phyloP scores from a whole-genome alignment of 2,329 filamentous ascomycete species.

The Cordyceps fumosorosea region DNA sequence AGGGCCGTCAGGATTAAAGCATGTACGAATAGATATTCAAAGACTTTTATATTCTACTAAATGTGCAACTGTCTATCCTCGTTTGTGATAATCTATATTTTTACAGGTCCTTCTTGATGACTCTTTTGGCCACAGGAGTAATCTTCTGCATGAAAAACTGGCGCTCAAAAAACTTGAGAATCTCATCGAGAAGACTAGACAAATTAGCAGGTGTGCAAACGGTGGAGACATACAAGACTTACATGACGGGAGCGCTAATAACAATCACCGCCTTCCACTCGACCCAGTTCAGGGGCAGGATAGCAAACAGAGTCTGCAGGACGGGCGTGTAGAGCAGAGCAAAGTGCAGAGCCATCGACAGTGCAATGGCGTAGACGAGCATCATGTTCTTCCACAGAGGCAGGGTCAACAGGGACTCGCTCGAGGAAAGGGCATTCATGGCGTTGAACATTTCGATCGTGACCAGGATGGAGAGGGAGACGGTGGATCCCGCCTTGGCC shows the following conservation, averaged over 20 bases:
- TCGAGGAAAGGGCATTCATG: constrained; percentile 94
- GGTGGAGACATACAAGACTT: constrained; percentile 37
- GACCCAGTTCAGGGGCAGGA: constrained; percentile 73
- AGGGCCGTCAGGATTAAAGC: constrained; percentile 85
- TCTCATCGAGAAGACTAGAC: constrained; percentile 69
- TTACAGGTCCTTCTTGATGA: constrained; percentile 50
- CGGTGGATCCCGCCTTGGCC: constrained; percentile 84
- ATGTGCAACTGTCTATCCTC: constrained; percentile 11
- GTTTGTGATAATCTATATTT: constrained; percentile 19
- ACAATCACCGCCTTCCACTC: constrained; percentile 90
- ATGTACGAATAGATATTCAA: constrained; percentile 14
- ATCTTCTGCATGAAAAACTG: constrained; percentile 53
- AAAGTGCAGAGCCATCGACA: constrained; percentile 95
- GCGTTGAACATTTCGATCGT: constrained; percentile 99
- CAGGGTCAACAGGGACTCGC: constrained; percentile 86
- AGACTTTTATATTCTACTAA: constrained; percentile 17
- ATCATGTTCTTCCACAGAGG: constrained; percentile 99
- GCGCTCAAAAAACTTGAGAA: constrained; percentile 72
- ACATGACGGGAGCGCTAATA: constrained; percentile 91
- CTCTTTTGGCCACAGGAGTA: constrained; percentile 30
- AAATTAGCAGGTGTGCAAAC: constrained; percentile 19
- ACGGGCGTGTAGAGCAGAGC: constrained; percentile 87
- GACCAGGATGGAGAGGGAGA: constrained; percentile 86
- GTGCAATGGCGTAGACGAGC: constrained; percentile 85
- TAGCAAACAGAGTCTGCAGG: constrained; percentile 82